Conservation (phyloP, 768 basidiomycete species). For the Termitomyces sp. region DNA sequence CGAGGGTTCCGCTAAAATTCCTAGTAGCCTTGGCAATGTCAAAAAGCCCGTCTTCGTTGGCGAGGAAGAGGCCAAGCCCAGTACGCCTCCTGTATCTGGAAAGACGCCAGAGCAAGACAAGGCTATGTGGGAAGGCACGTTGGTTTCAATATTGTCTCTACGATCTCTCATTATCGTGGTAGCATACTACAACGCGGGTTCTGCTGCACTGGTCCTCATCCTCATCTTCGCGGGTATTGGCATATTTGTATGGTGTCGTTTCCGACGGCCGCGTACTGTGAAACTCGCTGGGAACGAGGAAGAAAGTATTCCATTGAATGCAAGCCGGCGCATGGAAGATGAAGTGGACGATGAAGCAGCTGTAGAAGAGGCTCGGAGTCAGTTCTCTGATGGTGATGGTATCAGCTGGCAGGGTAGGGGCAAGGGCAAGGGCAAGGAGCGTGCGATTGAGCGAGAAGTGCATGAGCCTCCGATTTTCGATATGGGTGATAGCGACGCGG, state of each 20-base stretch:
- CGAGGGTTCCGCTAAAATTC: slow-evolving; percentile 77
- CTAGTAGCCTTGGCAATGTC: slow-evolving; percentile 73
- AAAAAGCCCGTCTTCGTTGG: slow-evolving; percentile 64
- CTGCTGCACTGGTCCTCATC: slow-evolving; percentile 79
- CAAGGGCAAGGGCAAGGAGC: slow-evolving; percentile 56
- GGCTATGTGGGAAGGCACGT: slow-evolving; percentile 87
- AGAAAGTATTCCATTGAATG: slow-evolving; percentile 71
- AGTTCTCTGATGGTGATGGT: slow-evolving; percentile 9
- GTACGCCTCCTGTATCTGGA: slow-evolving; percentile 35
- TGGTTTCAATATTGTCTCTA: neutral
- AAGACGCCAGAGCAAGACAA: slow-evolving; percentile 77
- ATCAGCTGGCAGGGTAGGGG: slow-evolving; percentile 36
- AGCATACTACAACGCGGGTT: slow-evolving; percentile 97
- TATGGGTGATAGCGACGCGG: slow-evolving; percentile 54
- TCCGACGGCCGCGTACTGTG: slow-evolving; percentile 41
- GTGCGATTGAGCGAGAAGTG: slow-evolving; percentile 29
- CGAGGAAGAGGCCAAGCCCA: slow-evolving; percentile 33
- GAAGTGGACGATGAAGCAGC: slow-evolving; percentile 31
- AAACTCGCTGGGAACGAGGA: slow-evolving; percentile 43
- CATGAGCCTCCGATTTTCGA: slow-evolving; percentile 48
- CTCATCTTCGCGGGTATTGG: slow-evolving; percentile 68
- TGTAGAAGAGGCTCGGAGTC: slow-evolving; percentile 27
- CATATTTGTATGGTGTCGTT: slow-evolving; percentile 77
- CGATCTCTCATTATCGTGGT: neutral
- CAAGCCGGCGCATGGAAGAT: slow-evolving; percentile 40